phyloP scores from a whole-genome alignment of 176 grass and related monocot species.

The Eragrostis curvula region DNA sequence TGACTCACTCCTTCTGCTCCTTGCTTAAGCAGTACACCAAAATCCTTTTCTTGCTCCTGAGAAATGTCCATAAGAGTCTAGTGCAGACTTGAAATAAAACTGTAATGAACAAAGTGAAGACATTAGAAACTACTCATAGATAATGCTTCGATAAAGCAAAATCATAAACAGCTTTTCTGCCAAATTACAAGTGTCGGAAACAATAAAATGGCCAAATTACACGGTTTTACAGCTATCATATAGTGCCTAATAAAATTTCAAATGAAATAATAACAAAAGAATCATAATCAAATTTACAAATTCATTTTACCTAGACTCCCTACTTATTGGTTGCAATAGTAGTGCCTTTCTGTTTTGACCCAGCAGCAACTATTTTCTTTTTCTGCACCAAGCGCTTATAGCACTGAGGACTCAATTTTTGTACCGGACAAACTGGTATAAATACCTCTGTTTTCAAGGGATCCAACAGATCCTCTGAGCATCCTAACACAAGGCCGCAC shows the following conservation, averaged over 20 bases:
- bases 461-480: constrained; percentile 69
- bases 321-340: constrained; percentile 28
- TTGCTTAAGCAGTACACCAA: constrained; percentile 83
- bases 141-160: neutral
- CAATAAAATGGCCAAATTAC: neutral
- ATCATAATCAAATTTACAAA: neutral
- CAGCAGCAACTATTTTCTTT: constrained; percentile 39
- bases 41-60: constrained; percentile 48
- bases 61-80: constrained; percentile 55
- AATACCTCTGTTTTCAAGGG: constrained; percentile 73
- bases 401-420: constrained; percentile 37
- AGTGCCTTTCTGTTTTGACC: constrained; percentile 32
- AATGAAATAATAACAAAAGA: constrained; percentile 11
- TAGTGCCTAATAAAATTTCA: constrained; percentile 11
- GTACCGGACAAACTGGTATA: constrained; percentile 40
- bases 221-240: neutral
- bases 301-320: constrained; percentile 40
- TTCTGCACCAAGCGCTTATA: constrained; percentile 38
- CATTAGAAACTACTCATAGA: neutral
- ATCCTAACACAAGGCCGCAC: constrained; percentile 51
- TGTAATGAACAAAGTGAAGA: neutral
- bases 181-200: constrained; percentile 6
- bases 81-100: constrained; percentile 23
- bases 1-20: constrained; percentile 88
- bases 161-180: constrained; percentile 7